Conservation (phyloP, 2,329 filamentous ascomycete species). For the Arachnopeziza araneosa region DNA sequence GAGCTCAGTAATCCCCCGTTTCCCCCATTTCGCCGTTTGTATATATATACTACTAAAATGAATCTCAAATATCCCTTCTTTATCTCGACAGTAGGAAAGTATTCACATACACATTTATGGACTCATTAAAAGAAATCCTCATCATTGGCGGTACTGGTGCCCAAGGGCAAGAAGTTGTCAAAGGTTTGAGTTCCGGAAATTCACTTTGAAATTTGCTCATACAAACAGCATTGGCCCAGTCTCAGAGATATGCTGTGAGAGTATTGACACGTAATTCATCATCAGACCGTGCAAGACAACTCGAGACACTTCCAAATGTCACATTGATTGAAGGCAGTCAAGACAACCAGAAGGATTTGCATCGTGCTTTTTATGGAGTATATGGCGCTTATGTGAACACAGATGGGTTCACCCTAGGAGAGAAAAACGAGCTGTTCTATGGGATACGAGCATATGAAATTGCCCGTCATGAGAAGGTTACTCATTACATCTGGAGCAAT, state of each 20-base stretch:
- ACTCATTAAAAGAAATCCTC: not conserved
- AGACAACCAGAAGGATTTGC: constrained; percentile 4
- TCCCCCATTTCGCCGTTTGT: not conserved
- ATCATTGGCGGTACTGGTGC: constrained; percentile 1
- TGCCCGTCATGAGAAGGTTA: constrained; percentile 14
- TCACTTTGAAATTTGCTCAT: not conserved
- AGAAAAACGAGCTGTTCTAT: constrained; percentile 21
- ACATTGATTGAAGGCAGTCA: constrained; percentile 6
- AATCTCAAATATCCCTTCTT: not conserved
- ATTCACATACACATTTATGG: not conserved
- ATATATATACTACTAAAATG: not conserved
- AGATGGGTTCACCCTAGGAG: constrained; percentile 22
- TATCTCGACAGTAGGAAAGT: not conserved
- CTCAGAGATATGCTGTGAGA: constrained; percentile 4
- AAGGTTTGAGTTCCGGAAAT: not conserved
- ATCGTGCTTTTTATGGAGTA: constrained; percentile 4
- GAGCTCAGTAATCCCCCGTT: too few species aligned
- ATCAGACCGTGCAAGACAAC: constrained; percentile 10
- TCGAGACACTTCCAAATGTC: constrained; percentile 16
- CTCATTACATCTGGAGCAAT: constrained; percentile 20
- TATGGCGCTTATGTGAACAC: constrained; percentile 21
- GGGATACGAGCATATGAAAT: constrained; percentile 22
- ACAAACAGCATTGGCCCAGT: not conserved
- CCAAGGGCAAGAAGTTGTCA: constrained; percentile 1
- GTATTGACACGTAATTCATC: constrained; percentile 7